Conservation (phyloP, 371 early-diverging fungal species). For the Mucor racemosus region DNA sequence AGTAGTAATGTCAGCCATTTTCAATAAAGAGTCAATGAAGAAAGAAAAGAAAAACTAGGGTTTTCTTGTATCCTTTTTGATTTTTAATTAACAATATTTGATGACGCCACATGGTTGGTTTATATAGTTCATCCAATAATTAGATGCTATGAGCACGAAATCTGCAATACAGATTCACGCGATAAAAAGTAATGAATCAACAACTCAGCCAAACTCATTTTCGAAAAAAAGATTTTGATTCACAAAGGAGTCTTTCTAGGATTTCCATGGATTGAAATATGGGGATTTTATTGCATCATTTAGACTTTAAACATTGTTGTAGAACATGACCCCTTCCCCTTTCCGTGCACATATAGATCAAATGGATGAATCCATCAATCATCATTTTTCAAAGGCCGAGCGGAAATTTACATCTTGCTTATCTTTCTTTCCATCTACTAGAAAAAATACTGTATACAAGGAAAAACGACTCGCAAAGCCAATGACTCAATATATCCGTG, state of each 20-base stretch:
- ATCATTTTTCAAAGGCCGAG: background rate
- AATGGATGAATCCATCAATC: background rate
- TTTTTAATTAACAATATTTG: slow-evolving; percentile 16
- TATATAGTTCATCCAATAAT: slow-evolving; percentile 13
- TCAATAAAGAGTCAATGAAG: slow-evolving; percentile 18
- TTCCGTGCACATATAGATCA: background rate
- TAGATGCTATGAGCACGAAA: slow-evolving; percentile 22
- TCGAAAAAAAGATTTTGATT: background rate
- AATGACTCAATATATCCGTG: slow-evolving; percentile 2
- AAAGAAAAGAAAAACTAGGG: slow-evolving; percentile 18
- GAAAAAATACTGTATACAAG: too few relatives aligned
- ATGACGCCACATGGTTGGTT: slow-evolving; percentile 26
- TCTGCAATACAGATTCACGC: slow-evolving; percentile 10
- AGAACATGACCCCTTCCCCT: background rate
- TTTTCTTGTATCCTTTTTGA: background rate
- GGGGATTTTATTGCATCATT: background rate
- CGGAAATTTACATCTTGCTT: background rate
- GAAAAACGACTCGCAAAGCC: background rate
- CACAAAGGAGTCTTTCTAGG: background rate
- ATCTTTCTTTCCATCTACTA: background rate
- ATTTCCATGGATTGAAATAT: slow-evolving; percentile 1
- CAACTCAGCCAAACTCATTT: slow-evolving; percentile 9
- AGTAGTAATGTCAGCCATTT: slow-evolving; percentile 70
- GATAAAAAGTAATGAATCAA: background rate
- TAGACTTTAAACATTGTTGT: background rate